Evolutionary conservation across 768 basidiomycete genomes (phyloP), one percentile per base, ranked within the genome.

Genomic region (Tulasnella sp.): DNA sequence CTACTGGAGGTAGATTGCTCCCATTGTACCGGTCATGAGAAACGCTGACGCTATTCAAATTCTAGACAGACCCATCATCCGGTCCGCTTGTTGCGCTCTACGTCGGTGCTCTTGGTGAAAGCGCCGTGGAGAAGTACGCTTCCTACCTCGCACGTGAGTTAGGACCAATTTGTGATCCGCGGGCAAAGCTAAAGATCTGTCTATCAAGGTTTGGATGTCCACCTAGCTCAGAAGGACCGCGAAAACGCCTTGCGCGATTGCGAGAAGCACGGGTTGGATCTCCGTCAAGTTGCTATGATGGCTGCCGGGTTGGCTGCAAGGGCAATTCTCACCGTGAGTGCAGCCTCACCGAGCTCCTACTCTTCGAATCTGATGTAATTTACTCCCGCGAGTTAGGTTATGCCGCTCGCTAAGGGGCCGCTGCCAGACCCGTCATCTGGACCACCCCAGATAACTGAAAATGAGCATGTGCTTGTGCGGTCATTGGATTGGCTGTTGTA

Each of bases 401-500:
- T 92, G 5, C 90, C 89, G 2, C 85, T 82, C 6, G 80, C 88
- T 29, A 89, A 87, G 61, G 90, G 90, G 3, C 86, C 88, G 0
- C 84, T 92, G 35, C 91, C 92, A 0, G 89, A 88, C 0, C 85
- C 91, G n/a, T 87, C 90, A 70, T 85, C 86, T 57, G 91, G 91
- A 80, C 86, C 87, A 13, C 86, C 88, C 0, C 55, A 81, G 40
- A 86, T 91, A 0, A 88, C 86, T 0, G 89, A 90, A 20, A 83
- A 84, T 0, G 92, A 95, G 82, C 82, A 85, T 79, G 83, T 93
- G 71, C 86, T 99, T 10, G 87, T 97, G 40, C 90, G 96, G 26
- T 93, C 94, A 0, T 91, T 98, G 72, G 96, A 99, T 82, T 99
- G 97, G 97, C 93, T 96, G 74, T 92, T 90, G 0, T 93, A 93